phyloP scores from a whole-genome alignment of 352 stramenopile genomes.

The Thraustochytrium striatum region DNA sequence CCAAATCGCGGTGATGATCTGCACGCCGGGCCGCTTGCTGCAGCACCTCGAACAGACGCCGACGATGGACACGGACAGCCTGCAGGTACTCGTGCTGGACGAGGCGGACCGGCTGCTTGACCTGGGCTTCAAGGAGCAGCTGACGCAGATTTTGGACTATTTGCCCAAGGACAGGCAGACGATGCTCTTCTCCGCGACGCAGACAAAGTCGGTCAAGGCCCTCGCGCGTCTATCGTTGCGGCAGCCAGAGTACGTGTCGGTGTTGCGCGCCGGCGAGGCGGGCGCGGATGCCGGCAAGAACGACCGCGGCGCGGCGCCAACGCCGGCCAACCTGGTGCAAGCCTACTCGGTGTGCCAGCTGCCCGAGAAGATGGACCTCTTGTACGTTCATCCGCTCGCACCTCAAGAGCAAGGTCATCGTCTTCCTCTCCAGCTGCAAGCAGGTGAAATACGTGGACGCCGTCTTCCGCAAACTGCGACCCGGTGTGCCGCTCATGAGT shows the following conservation, averaged over 20 bases:
- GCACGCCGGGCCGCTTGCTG: conserved; percentile 89
- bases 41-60: conserved; percentile 98
- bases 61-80: conserved; percentile 85
- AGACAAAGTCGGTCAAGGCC: conserved; percentile 95
- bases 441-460: conserved; percentile 86
- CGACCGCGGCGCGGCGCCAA: conserved; percentile 26
- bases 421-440: conserved; percentile 95
- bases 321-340: conserved; percentile 58
- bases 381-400: conserved; percentile 98
- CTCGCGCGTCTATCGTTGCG: conserved; percentile 87
- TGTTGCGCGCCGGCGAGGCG: conserved; percentile 78
- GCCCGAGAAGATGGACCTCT: conserved; percentile 92
- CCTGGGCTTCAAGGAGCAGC: conserved; percentile 86
- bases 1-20: conserved; percentile 74
- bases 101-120: conserved; percentile 93
- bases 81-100: conserved; percentile 72
- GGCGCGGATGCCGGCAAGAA: conserved; percentile 70
- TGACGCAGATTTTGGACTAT: conserved; percentile 75
- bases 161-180: conserved; percentile 74
- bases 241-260: conserved; percentile 92
- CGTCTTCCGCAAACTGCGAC: conserved; percentile 92
- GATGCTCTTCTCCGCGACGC: conserved; percentile 91
- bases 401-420: conserved; percentile 95
- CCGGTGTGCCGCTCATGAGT: conserved; percentile 88
- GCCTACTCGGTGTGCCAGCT: conserved; percentile 89